Conservation (phyloP, 2,329 filamentous ascomycete species). For the Exophiala dermatitidis region DNA sequence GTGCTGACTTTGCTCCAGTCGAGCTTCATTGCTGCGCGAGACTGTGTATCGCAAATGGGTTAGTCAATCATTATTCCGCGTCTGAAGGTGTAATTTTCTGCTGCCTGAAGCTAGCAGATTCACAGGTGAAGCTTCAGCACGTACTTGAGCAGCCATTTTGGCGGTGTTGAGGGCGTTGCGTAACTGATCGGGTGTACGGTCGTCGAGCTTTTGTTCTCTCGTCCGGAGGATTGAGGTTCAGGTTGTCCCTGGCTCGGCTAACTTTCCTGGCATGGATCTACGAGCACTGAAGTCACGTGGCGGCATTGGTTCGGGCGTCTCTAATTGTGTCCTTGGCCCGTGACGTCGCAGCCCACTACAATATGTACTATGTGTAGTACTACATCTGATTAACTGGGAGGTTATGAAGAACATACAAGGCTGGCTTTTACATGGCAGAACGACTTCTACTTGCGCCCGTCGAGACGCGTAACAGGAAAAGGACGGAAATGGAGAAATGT, state of each 20-base stretch:
- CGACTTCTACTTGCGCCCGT: neutral
- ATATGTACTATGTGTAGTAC: too few species aligned
- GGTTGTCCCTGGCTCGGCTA: conserved; percentile 15
- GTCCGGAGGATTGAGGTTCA: neutral
- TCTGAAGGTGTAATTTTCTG: neutral
- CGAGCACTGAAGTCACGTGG: conserved; percentile 11
- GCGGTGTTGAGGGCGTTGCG: conserved; percentile 28
- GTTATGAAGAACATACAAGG: too few species aligned
- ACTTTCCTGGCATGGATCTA: neutral
- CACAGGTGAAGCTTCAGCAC: conserved; percentile 34
- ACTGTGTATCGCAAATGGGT: conserved; percentile 49
- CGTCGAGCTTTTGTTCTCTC: conserved; percentile 9
- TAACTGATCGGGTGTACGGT: conserved; percentile 4
- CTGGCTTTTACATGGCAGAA: too few species aligned
- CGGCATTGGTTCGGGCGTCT: neutral
- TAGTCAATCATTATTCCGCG: conserved; percentile 13
- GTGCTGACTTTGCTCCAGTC: conserved; percentile 94
- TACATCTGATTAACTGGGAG: too few species aligned
- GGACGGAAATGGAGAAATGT: neutral
- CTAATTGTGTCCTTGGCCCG: neutral
- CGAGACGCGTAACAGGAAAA: neutral
- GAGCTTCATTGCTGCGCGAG: conserved; percentile 97
- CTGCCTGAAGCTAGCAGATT: conserved; percentile 35
- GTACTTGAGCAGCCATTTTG: conserved; percentile 37
- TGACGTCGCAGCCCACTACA: neutral